Base-by-base conservation (phyloP, 257 asterid species). In the Rhazya stricta region DNA sequence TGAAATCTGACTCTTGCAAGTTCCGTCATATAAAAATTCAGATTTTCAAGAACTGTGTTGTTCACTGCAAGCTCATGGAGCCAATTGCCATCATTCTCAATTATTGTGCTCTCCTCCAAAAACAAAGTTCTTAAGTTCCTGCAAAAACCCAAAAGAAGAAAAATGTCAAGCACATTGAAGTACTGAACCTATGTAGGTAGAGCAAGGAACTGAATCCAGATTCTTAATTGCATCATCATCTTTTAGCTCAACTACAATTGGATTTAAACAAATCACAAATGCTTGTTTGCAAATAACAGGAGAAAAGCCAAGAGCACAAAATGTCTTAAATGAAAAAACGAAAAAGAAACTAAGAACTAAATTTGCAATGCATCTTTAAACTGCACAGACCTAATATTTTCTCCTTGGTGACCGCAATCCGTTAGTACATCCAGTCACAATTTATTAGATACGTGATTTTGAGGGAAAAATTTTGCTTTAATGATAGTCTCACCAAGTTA, bases 1-100 rank as follows among this genome's bases (percentile, higher is more conserved):
- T 71, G 77, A 76, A 78, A 69, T 66, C 67, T 79, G 62, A 90
- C 81, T 72, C 76, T 58, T 37, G 0, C 37, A 12, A 92, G 88
- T 7, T 89, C 93, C 19, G 96, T 88, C 91, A 88, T 76, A 81
- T 90, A 92, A 82, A 92, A 90, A 79, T 92, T 92, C 71, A 92
- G 81, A 74, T 76, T 72, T 78, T 92, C 97, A 69, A 92, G 94
- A 78, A 82, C 85, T 27, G 77, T 79, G 81, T 92, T 90, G 83
- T 81, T 86, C 79, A 50, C 23, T 36, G 97, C 96, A 46, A 92
- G 87, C 84, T 88, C 92, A 43, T 84, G 94, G 51, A 89, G 81
- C 98, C 98, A 92, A 57, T 87, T 85, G 5, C 95, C 92, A 18
- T 86, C 97, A 0, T 81, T 83, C 83, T 92, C 97, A 32, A 9